Evolutionary conservation across 2,329 filamentous ascomycete species (phyloP), one percentile per base, ranked within the genome.

Genomic region (Setomelanomma holmii): DNA sequence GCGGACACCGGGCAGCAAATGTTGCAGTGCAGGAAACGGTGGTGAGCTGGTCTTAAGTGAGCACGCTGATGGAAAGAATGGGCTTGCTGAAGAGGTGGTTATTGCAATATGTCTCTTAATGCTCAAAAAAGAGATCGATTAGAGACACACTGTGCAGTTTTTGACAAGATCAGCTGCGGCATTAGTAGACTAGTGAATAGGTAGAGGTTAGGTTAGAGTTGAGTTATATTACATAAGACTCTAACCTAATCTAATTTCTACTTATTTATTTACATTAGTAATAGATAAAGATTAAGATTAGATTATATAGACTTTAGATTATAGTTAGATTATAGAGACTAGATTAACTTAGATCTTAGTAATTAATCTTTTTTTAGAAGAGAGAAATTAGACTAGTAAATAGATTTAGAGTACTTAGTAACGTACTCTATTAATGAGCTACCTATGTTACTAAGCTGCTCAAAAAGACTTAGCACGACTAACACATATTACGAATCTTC

Each of bases 51-150:
- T 87, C 5, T 72, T 87, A 3, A 51, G 60, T 10, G 40, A 59
- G n/a, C 47, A 54, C 12, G 77, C 76, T 61, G 69, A 63, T 5
- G 59, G 47, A 3, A 61, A 63, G 41, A 70, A 73, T 30, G 58
- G 56, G 11, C 27, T 63, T 21, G 51, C 61, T 19, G 71, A 82
- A 61, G 73, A 78, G n/a, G 55, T 87, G 17, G 76, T 82, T 8
- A 77, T 87, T 16, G 79, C 80, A 38, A 86, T 82, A 14, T 85
- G 81, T 51, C 60, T 88, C 49, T 70, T 81, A 14, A 86, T 89
- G 85, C 67, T 88, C 60, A 88, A 88, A 80, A 84, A 82, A 71
- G 86, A 88, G 77, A 75, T 86, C 43, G 86, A 88, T 67, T 75
- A 85, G 36, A 75, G 83, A 57, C 76, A 83, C 51, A 66, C 76